Conservation (phyloP, 2,329 filamentous ascomycete genomes). For the Fusarium ambrosium region DNA sequence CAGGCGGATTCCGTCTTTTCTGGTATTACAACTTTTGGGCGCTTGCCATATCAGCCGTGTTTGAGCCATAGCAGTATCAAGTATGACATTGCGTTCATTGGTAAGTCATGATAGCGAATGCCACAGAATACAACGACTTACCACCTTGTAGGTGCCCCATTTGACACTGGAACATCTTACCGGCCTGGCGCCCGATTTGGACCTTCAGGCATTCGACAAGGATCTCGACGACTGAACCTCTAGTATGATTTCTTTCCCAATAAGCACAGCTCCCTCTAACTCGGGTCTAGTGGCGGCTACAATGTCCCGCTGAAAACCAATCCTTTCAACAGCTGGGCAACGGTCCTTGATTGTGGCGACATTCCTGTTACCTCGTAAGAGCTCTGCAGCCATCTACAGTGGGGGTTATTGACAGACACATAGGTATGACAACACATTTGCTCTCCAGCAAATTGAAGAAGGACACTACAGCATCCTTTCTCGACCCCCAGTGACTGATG, state of each 20-base stretch:
- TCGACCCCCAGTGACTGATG: slow-evolving; percentile 77
- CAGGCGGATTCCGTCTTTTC: slow-evolving; percentile 91
- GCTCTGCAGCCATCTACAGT: fast-evolving
- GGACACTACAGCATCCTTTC: slow-evolving; percentile 83
- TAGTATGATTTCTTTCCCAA: slow-evolving; percentile 71
- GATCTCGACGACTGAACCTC: slow-evolving; percentile 86
- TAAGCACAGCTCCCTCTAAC: neutral
- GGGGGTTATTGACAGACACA: neutral
- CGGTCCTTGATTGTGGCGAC: slow-evolving; percentile 85
- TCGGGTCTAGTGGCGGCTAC: slow-evolving; percentile 78
- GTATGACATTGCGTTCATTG: slow-evolving; percentile 89
- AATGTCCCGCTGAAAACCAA: slow-evolving; percentile 86
- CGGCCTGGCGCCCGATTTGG: slow-evolving; percentile 87
- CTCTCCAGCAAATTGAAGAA: slow-evolving; percentile 87
- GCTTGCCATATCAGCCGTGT: slow-evolving; percentile 83
- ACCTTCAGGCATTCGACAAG: slow-evolving; percentile 87
- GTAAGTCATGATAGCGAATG: slow-evolving; percentile 55
- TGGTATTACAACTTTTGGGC: slow-evolving; percentile 87
- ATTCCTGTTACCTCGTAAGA: slow-evolving; percentile 85
- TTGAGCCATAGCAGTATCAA: slow-evolving; percentile 76
- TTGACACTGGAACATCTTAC: slow-evolving; percentile 90
- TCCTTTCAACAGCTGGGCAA: slow-evolving; percentile 85
- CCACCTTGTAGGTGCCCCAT: slow-evolving; percentile 74
- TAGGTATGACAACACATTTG: slow-evolving; percentile 86
- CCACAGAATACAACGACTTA: slow-evolving; percentile 12